These are phyloP conservation scores for Rhytidhysteron rufulum DNA, from an alignment of 2,329 filamentous ascomycete species.

Conservation along the genomic window DNA sequence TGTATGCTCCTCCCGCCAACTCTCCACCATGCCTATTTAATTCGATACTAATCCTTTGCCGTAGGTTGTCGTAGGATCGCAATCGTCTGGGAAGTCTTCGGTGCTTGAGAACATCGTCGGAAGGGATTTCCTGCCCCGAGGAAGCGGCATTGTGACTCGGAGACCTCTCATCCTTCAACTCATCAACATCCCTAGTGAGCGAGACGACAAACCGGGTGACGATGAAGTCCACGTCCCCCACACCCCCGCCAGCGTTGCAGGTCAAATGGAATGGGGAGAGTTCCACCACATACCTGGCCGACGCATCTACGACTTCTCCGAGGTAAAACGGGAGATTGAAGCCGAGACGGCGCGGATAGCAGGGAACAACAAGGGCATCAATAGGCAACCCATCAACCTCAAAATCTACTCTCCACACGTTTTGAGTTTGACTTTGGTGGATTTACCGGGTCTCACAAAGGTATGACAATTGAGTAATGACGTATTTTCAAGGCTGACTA, in stretches of 20 bases:
- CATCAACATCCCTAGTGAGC: slow-evolving; percentile 83
- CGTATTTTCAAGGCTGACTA: not conserved
- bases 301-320: slow-evolving; percentile 83
- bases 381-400: slow-evolving; percentile 93
- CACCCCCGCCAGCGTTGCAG: slow-evolving; percentile 68
- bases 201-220: slow-evolving; percentile 63
- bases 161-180: slow-evolving; percentile 94
- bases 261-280: slow-evolving; percentile 78
- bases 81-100: slow-evolving; percentile 97
- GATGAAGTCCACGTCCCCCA: slow-evolving; percentile 69
- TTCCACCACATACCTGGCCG: slow-evolving; percentile 93
- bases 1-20: slow-evolving; percentile 56
- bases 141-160: slow-evolving; percentile 93
- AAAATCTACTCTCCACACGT: slow-evolving; percentile 98
- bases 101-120: slow-evolving; percentile 99
- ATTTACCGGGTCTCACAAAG: slow-evolving; percentile 94
- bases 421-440: slow-evolving; percentile 91
- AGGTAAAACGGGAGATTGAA: slow-evolving; percentile 95
- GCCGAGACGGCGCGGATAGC: slow-evolving; percentile 92
- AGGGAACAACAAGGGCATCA: slow-evolving; percentile 97
- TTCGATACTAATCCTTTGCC: slow-evolving; percentile 13
- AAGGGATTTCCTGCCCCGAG: slow-evolving; percentile 91
- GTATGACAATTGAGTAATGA: slow-evolving; percentile 42
- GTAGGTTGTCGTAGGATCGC: slow-evolving; percentile 95
- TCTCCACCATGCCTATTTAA: not conserved